Conservation (phyloP, 805 yeast genomes). For the Saccharomycopsis vini region DNA sequence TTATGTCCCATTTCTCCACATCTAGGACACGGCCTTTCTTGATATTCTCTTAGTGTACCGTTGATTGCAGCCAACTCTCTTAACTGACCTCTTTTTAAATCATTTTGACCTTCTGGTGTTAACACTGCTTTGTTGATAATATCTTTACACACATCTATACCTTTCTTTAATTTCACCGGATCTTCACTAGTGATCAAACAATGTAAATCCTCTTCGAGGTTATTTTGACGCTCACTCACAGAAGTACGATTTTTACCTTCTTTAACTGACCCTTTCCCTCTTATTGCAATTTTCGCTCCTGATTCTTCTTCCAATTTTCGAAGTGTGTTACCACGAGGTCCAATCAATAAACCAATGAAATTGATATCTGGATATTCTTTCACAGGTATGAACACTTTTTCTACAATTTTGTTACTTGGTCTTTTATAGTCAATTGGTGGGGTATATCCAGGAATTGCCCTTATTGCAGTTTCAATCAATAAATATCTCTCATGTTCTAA, state of each 20-base stretch:
- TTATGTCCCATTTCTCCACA: slow-evolving; percentile 65
- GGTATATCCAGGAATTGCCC: slow-evolving; percentile 61
- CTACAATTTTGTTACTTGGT: slow-evolving; percentile 53
- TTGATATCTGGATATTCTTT: slow-evolving; percentile 85
- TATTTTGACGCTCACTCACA: slow-evolving; percentile 39
- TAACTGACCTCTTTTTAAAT: slow-evolving; percentile 80
- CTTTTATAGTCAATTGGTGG: slow-evolving; percentile 74
- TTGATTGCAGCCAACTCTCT: slow-evolving; percentile 88
- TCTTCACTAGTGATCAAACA: slow-evolving; percentile 79
- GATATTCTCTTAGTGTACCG: slow-evolving; percentile 86
- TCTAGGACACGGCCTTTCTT: slow-evolving; percentile 48
- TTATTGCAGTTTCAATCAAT: slow-evolving; percentile 66
- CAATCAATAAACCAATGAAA: slow-evolving; percentile 82
- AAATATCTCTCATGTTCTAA: slow-evolving; percentile 74
- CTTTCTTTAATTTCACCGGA: slow-evolving; percentile 66
- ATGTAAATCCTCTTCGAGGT: slow-evolving; percentile 77
- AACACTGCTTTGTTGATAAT: slow-evolving; percentile 76
- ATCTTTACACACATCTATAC: slow-evolving; percentile 62
- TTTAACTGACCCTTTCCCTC: slow-evolving; percentile 95
- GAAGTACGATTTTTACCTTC: slow-evolving; percentile 64
- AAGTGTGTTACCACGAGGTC: slow-evolving; percentile 92
- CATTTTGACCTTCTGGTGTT: slow-evolving; percentile 91
- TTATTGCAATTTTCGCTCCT: slow-evolving; percentile 69
- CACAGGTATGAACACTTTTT: slow-evolving; percentile 78
- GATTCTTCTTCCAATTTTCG: slow-evolving; percentile 72